Evolutionary conservation across 2,329 filamentous ascomycete genomes (phyloP).

Genomic region (Lasiodiplodia sp.): DNA sequence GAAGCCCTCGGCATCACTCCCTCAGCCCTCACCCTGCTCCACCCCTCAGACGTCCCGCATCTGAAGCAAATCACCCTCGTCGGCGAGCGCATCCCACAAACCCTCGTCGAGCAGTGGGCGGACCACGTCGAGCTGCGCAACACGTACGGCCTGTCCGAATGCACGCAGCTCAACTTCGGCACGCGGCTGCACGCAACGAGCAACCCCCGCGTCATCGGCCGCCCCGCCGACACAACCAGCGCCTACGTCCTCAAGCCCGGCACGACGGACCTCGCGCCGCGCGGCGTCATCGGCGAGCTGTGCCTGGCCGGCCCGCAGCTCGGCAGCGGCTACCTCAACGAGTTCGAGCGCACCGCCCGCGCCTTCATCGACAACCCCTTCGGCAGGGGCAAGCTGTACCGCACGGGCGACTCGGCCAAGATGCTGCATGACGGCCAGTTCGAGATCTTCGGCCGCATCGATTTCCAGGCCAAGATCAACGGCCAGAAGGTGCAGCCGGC

Average conservation of each 20-base stretch:
- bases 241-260: slow-evolving; percentile 32
- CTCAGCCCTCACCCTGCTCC: slow-evolving; percentile 44
- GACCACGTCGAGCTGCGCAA: slow-evolving; percentile 46
- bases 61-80: slow-evolving; percentile 43
- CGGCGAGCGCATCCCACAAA: slow-evolving; percentile 45
- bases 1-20: slow-evolving; percentile 58
- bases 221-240: slow-evolving; percentile 1
- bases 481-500: slow-evolving; percentile 29
- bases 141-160: slow-evolving; percentile 51
- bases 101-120: slow-evolving; percentile 49
- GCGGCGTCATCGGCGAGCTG: slow-evolving; percentile 66
- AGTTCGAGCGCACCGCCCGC: slow-evolving; percentile 13
- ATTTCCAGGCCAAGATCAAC: slow-evolving; percentile 30
- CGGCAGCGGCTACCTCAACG: slow-evolving; percentile 31
- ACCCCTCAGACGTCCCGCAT: slow-evolving; percentile 34
- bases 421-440: slow-evolving; percentile 26
- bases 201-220: slow-evolving; percentile 9
- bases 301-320: slow-evolving; percentile 63
- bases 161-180: slow-evolving; percentile 30
- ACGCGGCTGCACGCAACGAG: background rate
- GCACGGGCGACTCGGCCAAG: slow-evolving; percentile 29
- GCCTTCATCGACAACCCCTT: slow-evolving; percentile 32
- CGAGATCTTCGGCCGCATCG: slow-evolving; percentile 30
- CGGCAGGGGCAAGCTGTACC: slow-evolving; percentile 29
- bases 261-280: slow-evolving; percentile 20